phyloP scores from a whole-genome alignment of 768 basidiomycete genomes.

The Mycena kentingensis region DNA sequence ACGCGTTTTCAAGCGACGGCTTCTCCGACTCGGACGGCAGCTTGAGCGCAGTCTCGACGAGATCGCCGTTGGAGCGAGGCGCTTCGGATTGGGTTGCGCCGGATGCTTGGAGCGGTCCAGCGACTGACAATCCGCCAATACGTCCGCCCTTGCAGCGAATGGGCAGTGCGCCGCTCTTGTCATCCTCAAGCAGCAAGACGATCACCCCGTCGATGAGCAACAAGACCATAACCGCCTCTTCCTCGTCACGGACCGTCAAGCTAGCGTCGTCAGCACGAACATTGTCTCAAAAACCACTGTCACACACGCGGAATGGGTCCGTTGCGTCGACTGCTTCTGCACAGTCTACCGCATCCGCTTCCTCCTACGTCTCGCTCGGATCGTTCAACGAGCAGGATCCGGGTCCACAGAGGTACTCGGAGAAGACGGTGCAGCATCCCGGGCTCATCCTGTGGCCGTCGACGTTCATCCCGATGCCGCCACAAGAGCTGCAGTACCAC shows the following conservation, averaged over 20 bases:
- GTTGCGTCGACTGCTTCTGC: slow-evolving; percentile 10
- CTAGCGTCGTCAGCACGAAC: no score
- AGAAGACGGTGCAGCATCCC: slow-evolving; percentile 29
- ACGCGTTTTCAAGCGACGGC: neutral
- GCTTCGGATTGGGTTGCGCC: slow-evolving; percentile 20
- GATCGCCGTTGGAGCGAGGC: neutral
- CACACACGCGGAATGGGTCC: slow-evolving; percentile 18
- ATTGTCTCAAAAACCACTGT: neutral
- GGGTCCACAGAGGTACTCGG: neutral
- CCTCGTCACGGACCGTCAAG: slow-evolving; percentile 15
- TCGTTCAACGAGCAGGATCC: slow-evolving; percentile 11
- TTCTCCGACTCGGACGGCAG: neutral
- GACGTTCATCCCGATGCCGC: slow-evolving; percentile 58
- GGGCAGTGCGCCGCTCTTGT: slow-evolving; percentile 1
- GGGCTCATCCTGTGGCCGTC: slow-evolving; percentile 63
- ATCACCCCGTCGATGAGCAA: slow-evolving; percentile 15
- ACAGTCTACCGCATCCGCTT: neutral
- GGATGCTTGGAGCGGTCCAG: slow-evolving; percentile 22
- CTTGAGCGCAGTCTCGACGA: neutral
- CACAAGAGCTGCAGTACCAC: slow-evolving; percentile 72
- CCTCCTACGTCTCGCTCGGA: neutral
- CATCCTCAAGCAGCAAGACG: slow-evolving; percentile 7
- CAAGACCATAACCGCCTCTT: slow-evolving; percentile 8
- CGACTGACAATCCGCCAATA: slow-evolving; percentile 12
- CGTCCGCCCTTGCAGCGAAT: neutral